Evolutionary conservation across 306 rosid genomes (phyloP).

Genomic region (Vachellia pachyceras): DNA sequence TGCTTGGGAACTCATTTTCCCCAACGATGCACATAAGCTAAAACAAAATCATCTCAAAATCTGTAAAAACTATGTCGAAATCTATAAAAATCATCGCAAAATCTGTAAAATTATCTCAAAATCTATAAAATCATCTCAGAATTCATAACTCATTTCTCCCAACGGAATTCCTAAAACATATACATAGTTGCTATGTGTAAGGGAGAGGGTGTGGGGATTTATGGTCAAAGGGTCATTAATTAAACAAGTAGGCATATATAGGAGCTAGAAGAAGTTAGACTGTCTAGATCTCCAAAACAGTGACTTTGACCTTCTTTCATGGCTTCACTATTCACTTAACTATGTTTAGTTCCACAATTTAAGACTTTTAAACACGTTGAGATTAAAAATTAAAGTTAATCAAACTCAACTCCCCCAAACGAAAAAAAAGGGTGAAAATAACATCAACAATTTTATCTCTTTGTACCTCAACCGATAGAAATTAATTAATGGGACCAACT

Average conservation of each 20-base stretch:
- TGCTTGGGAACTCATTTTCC: too few species aligned
- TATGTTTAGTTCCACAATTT: background rate
- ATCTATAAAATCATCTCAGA: too few species aligned
- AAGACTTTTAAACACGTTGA: background rate
- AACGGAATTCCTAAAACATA: too few species aligned
- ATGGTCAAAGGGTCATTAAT: background rate
- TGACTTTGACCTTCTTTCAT: slow-evolving; percentile 5
- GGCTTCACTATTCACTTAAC: background rate
- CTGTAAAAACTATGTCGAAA: too few species aligned
- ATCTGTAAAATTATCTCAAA: too few species aligned
- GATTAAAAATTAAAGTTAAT: too few species aligned
- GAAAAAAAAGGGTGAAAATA: background rate
- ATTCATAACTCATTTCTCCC: too few species aligned
- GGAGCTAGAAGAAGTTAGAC: background rate
- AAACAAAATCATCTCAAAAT: too few species aligned
- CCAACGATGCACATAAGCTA: too few species aligned
- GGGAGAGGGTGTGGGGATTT: background rate
- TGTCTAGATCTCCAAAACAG: background rate
- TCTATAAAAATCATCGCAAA: too few species aligned
- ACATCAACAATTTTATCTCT: background rate
- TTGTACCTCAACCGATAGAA: background rate
- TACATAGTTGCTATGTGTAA: too few species aligned
- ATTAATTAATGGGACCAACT: background rate
- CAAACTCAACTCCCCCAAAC: too few species aligned
- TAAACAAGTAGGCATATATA: background rate